phyloP scores from a whole-genome alignment of 192 early-diverging fungal species.

The Coemansia interrupta region DNA sequence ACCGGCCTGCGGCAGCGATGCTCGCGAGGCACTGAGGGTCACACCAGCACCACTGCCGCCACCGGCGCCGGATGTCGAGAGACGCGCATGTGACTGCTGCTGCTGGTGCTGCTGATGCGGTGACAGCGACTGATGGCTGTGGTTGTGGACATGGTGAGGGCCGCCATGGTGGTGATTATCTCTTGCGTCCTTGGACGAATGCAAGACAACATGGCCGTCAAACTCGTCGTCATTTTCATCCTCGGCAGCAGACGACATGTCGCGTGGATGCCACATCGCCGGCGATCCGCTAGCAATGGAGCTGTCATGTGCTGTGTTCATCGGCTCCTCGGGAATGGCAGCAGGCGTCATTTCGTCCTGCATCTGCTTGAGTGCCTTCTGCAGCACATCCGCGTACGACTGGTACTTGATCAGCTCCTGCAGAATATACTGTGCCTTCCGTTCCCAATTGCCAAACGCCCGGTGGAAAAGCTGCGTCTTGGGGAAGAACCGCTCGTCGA shows the following conservation, averaged over 20 bases:
- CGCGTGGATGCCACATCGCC: slow-evolving; percentile 12
- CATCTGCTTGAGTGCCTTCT: slow-evolving; percentile 59
- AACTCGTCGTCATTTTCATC: too few species aligned
- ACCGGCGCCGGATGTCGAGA: background rate
- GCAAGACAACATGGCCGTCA: too few species aligned
- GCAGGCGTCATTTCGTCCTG: slow-evolving; percentile 39
- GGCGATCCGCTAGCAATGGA: slow-evolving; percentile 7
- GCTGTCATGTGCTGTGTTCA: background rate
- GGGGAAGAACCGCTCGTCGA: slow-evolving; percentile 57
- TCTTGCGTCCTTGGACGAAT: too few species aligned
- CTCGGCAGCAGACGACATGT: too few species aligned
- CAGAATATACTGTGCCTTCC: slow-evolving; percentile 69
- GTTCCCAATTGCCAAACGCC: slow-evolving; percentile 77
- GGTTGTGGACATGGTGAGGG: background rate
- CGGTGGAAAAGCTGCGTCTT: slow-evolving; percentile 59
- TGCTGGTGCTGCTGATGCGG: slow-evolving; percentile 2
- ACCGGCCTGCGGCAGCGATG: slow-evolving; percentile 26
- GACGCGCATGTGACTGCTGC: background rate
- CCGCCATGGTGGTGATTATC: background rate
- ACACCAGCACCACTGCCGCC: background rate
- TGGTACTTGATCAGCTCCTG: slow-evolving; percentile 83
- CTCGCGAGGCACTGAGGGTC: slow-evolving; percentile 17
- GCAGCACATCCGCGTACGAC: slow-evolving; percentile 71
- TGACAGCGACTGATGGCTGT: background rate
- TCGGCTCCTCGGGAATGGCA: slow-evolving; percentile 40